These are phyloP conservation scores for Actinomucor elegans DNA, from an alignment of 371 early-diverging fungal genomes.

Conservation along the genomic window DNA sequence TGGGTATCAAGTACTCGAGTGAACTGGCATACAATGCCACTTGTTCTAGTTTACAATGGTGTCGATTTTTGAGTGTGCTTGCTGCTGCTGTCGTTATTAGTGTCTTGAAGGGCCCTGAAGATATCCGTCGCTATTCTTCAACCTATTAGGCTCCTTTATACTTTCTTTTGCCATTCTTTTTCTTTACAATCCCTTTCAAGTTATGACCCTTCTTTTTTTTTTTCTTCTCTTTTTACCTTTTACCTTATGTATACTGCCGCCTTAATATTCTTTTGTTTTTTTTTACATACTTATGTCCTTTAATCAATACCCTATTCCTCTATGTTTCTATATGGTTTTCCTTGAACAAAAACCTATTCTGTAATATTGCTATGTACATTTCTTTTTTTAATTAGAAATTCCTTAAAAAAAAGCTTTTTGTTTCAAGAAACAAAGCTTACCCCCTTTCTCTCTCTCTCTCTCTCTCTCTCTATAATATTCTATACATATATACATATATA, in stretches of 20 bases:
- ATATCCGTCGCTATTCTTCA: conserved; percentile 7
- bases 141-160: not conserved
- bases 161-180: conserved; percentile 1
- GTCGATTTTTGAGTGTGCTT: conserved; percentile 56
- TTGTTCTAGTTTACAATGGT: conserved; percentile 53
- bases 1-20: conserved; percentile 5
- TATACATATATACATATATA: too few relatives aligned
- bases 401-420: not conserved
- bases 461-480: not conserved
- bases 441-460: not conserved
- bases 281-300: not conserved
- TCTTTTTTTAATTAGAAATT: not conserved
- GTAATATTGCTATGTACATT: not conserved
- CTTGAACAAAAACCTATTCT: not conserved
- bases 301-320: not conserved
- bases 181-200: not conserved
- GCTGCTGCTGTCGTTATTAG: conserved; percentile 56
- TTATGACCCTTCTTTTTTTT: not conserved
- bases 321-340: not conserved
- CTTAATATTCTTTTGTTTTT: not conserved
- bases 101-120: conserved; percentile 62
- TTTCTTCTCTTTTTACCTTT: not conserved
- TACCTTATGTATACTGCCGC: conserved; percentile 9
- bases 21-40: conserved; percentile 6
- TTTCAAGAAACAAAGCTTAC: too few relatives aligned